Evolutionary conservation across 148 eudicot genomes (phyloP).

Genomic region (Rhododendron simsii): DNA sequence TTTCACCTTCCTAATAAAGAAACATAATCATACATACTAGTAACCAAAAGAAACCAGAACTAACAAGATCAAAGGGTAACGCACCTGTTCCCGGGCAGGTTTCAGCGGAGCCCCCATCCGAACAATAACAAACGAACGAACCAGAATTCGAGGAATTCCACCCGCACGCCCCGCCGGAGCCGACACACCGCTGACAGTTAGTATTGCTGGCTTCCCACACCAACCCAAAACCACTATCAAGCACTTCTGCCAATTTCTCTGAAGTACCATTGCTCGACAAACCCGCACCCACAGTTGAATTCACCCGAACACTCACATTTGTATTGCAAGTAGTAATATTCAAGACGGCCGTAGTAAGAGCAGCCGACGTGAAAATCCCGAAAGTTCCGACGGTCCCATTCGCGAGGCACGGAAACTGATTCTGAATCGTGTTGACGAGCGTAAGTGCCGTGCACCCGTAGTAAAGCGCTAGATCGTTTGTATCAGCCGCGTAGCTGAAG

Average conservation of each 20-base stretch:
- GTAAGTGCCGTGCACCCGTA: constrained; percentile 25
- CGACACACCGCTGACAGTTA: constrained; percentile 30
- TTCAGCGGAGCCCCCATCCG: constrained; percentile 8
- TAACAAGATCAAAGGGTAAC: neutral
- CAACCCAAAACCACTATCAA: constrained; percentile 40
- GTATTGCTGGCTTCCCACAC: constrained; percentile 33
- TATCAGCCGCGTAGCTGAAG: constrained; percentile 13
- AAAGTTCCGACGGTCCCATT: neutral
- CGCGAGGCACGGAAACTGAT: neutral
- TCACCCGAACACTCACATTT: constrained; percentile 17
- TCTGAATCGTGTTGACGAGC: neutral
- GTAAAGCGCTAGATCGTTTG: constrained; percentile 30
- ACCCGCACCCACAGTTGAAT: constrained; percentile 3
- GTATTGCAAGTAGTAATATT: constrained; percentile 10
- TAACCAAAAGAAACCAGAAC: neutral
- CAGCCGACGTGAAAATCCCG: neutral
- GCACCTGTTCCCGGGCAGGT: neutral
- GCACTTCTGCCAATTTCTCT: neutral
- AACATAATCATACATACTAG: neutral
- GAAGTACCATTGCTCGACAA: neutral
- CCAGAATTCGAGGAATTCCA: neutral
- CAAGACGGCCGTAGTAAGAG: too few species aligned
- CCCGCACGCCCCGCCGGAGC: constrained; percentile 36
- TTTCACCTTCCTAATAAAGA: neutral
- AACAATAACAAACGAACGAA: constrained; percentile 46